Evolutionary conservation across 305 asterid species (phyloP).

Genomic region (Rubia tinctorum): DNA sequence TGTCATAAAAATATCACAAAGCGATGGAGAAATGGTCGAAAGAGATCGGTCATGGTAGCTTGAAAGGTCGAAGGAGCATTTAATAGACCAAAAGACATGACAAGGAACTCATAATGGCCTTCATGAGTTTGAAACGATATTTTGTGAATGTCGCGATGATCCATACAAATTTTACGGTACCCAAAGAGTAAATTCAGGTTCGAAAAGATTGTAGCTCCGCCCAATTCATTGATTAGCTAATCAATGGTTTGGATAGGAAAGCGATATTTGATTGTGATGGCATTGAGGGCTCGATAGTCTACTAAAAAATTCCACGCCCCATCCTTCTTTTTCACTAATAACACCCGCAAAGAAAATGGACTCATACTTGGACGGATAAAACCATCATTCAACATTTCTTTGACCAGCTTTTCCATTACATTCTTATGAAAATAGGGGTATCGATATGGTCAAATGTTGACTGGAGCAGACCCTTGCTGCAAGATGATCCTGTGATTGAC

Average conservation of each 20-base stretch:
- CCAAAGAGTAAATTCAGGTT: background rate
- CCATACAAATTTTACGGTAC: background rate
- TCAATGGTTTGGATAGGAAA: background rate
- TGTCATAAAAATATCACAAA: no score
- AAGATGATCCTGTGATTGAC: background rate
- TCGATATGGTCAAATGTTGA: background rate
- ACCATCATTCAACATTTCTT: background rate
- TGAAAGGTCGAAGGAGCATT: background rate
- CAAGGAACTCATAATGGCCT: background rate
- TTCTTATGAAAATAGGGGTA: background rate
- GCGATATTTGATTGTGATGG: background rate
- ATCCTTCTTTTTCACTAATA: background rate
- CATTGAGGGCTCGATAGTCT: background rate
- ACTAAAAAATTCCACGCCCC: background rate
- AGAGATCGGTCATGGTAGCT: background rate
- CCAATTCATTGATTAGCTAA: background rate
- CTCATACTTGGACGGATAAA: background rate
- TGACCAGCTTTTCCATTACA: background rate
- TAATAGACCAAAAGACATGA: background rate
- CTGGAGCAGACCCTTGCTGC: background rate
- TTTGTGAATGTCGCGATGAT: background rate
- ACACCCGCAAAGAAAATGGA: background rate
- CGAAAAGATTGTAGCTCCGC: background rate
- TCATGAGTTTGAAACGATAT: background rate
- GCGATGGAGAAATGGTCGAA: background rate